phyloP scores from a whole-genome alignment of 2,329 filamentous ascomycete genomes.

The Cytospora chrysosperma region DNA sequence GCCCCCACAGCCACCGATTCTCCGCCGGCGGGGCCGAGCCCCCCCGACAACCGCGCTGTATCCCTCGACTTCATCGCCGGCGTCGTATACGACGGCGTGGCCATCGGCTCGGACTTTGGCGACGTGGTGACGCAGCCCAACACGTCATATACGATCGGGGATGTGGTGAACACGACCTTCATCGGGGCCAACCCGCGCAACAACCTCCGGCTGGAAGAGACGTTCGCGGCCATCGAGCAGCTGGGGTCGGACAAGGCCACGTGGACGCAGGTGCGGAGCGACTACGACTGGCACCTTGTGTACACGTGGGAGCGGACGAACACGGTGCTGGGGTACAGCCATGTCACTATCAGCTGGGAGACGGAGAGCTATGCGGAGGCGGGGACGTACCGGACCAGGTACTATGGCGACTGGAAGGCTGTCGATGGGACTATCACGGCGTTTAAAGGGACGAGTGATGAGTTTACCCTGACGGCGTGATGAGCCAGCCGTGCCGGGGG shows the following conservation, averaged over 20 bases:
- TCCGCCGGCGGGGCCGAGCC: slow-evolving; percentile 56
- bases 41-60: slow-evolving; percentile 75
- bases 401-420: slow-evolving; percentile 78
- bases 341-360: slow-evolving; percentile 76
- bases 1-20: slow-evolving; percentile 45
- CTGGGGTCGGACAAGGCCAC: slow-evolving; percentile 37
- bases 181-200: slow-evolving; percentile 87
- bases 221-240: slow-evolving; percentile 74
- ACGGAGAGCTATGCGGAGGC: slow-evolving; percentile 56
- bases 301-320: slow-evolving; percentile 78
- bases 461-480: slow-evolving; percentile 29
- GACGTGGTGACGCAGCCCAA: slow-evolving; percentile 56
- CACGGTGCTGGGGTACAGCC: slow-evolving; percentile 68
- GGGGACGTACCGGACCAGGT: slow-evolving; percentile 73
- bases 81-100: slow-evolving; percentile 71
- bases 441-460: slow-evolving; percentile 48
- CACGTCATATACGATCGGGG: slow-evolving; percentile 55
- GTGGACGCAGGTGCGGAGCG: slow-evolving; percentile 70
- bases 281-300: slow-evolving; percentile 78
- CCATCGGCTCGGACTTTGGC: slow-evolving; percentile 68
- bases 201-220: slow-evolving; percentile 73
- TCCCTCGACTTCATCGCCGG: slow-evolving; percentile 77
- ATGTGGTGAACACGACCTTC: slow-evolving; percentile 65
- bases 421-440: slow-evolving; percentile 59
- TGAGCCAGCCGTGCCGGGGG: not conserved